A percentile compares a stretch with the other conserved stretches of the same genome.
Evolutionary conservation across 768 basidiomycete genomes (phyloP).

Genomic region (Glaciozyma martinii): DNA sequence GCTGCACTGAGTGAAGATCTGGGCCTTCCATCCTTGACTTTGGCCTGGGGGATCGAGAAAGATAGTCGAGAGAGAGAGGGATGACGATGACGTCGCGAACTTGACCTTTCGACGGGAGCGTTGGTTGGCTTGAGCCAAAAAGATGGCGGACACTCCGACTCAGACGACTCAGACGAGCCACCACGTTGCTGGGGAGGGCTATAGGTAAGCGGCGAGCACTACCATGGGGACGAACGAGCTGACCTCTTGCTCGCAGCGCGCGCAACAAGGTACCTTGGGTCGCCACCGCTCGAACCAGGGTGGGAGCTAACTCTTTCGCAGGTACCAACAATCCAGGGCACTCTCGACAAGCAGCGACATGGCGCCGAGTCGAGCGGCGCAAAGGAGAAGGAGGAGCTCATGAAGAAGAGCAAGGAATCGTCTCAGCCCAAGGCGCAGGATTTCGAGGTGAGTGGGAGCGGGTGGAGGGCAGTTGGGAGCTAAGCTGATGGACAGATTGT

Average conservation of each 20-base stretch:
- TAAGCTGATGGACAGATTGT: background rate
- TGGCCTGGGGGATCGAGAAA: too few species aligned
- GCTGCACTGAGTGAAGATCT: too few species aligned
- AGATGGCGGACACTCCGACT: background rate
- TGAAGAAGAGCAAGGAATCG: slow-evolving; percentile 20
- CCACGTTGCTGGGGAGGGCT: background rate
- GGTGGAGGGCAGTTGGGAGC: too few species aligned
- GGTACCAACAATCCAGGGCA: slow-evolving; percentile 1
- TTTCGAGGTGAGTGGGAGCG: background rate
- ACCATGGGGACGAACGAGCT: background rate
- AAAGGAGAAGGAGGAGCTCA: slow-evolving; percentile 23
- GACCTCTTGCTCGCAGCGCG: background rate
- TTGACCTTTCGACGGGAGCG: too few species aligned
- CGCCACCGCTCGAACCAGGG: background rate
- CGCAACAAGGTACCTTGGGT: slow-evolving; percentile 25
- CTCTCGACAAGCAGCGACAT: background rate
- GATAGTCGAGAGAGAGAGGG: too few species aligned
- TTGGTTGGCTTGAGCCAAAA: too few species aligned
- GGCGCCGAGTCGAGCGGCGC: background rate
- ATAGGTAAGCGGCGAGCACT: background rate
- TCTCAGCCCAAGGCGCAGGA: slow-evolving; percentile 9
- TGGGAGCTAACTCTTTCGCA: slow-evolving; percentile 1
- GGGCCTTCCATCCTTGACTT: too few species aligned
- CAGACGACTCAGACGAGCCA: too few species aligned
- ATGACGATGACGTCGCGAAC: too few species aligned